A percentile compares a stretch with the other conserved stretches of the same genome.
phyloP scores from a whole-genome alignment of 140 eudicot genomes.

The Anethum foeniculum region DNA sequence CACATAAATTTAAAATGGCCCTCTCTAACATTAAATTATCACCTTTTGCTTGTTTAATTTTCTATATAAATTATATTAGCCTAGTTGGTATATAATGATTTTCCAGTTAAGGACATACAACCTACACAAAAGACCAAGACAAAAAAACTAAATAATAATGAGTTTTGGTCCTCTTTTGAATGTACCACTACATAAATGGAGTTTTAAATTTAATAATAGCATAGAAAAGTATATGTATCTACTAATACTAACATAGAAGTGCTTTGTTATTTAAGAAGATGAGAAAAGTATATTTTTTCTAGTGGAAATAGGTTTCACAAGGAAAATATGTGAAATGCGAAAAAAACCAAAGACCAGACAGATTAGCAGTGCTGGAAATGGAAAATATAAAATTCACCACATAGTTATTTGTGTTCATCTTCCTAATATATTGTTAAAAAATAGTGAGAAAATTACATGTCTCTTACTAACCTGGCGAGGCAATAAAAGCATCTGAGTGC shows the following conservation, averaged over 20 bases:
- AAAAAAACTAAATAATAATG: neutral
- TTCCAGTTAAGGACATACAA: neutral
- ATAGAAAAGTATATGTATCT: neutral
- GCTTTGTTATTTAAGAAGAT: neutral
- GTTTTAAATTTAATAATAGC: neutral
- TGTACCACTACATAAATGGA: neutral
- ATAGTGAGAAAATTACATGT: too few relatives aligned
- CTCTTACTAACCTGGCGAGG: too few relatives aligned
- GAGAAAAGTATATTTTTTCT: neutral
- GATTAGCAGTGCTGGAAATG: constrained; percentile 15
- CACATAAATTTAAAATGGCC: neutral
- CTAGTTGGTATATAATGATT: too few relatives aligned
- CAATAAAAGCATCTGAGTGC: too few relatives aligned
- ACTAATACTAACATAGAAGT: neutral
- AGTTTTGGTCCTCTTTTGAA: neutral
- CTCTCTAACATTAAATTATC: neutral
- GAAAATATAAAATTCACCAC: constrained; percentile 24
- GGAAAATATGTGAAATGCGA: constrained; percentile 2
- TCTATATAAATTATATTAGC: neutral
- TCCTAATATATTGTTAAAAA: constrained; percentile 14
- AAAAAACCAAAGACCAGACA: constrained; percentile 1
- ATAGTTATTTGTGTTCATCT: constrained; percentile 10
- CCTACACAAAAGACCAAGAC: neutral
- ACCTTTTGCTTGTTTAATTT: neutral
- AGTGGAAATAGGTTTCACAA: neutral